Conservation (phyloP, 1,284 basidiomycete genomes). For the Leccinum pachyderme region DNA sequence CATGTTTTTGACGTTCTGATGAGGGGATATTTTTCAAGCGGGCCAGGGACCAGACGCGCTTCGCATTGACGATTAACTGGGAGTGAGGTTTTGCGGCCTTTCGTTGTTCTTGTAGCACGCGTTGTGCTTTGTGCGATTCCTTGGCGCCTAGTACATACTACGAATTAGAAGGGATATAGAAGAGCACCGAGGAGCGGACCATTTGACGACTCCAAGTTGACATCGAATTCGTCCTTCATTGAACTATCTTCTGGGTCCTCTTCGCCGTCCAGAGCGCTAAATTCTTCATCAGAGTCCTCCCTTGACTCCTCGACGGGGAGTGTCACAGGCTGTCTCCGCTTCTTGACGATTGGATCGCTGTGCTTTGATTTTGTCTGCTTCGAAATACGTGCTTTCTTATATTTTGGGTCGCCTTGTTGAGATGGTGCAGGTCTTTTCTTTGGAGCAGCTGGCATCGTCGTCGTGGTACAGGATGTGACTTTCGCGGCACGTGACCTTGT, state of each 20-base stretch:
- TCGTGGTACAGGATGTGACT: background rate
- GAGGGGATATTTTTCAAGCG: conserved; percentile 70
- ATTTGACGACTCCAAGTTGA: conserved; percentile 34
- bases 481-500: background rate
- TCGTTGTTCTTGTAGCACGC: conserved; percentile 59
- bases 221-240: conserved; percentile 19
- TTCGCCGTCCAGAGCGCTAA: conserved; percentile 29
- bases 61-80: conserved; percentile 68
- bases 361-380: conserved; percentile 28
- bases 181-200: conserved; percentile 38
- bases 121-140: conserved; percentile 70
- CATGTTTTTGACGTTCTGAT: conserved; percentile 71
- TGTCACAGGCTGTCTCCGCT: conserved; percentile 56
- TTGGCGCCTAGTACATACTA: conserved; percentile 43
- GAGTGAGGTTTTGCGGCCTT: conserved; percentile 79
- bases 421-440: conserved; percentile 52
- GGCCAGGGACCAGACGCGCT: conserved; percentile 79
- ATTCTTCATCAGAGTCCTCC: conserved; percentile 34
- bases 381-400: conserved; percentile 50
- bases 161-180: conserved; percentile 1
- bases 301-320: conserved; percentile 34
- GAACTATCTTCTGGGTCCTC: conserved; percentile 20
- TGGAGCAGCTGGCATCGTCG: conserved; percentile 26
- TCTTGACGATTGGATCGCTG: conserved; percentile 36
- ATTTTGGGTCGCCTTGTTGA: conserved; percentile 48